phyloP scores from a whole-genome alignment of 1,139 yeast genomes.

The Kurtzmaniella quercitrusa region DNA sequence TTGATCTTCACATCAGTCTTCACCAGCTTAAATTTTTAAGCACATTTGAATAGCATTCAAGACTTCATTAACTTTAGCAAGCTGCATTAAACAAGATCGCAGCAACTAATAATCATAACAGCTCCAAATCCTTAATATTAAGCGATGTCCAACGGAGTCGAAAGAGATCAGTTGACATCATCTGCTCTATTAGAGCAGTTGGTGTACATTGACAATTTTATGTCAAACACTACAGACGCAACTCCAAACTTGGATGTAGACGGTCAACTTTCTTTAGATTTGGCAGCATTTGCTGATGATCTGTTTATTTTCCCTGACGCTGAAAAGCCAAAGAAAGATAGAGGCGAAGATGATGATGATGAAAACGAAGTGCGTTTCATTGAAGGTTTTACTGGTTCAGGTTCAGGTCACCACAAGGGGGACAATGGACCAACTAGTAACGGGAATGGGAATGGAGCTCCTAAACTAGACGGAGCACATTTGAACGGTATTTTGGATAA shows the following conservation, averaged over 20 bases:
- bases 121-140: no score
- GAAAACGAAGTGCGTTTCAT: slow-evolving; percentile 3
- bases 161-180: slow-evolving; percentile 44
- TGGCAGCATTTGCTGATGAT: slow-evolving; percentile 79
- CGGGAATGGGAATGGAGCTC: slow-evolving; percentile 2
- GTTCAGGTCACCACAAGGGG: slow-evolving; percentile 8
- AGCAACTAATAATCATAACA: no score
- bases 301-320: slow-evolving; percentile 76
- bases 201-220: slow-evolving; percentile 71
- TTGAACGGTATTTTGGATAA: slow-evolving; percentile 1
- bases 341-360: slow-evolving; percentile 13
- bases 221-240: slow-evolving; percentile 30
- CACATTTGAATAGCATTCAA: no score
- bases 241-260: slow-evolving; percentile 51
- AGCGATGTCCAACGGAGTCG: slow-evolving; percentile 11
- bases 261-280: slow-evolving; percentile 65
- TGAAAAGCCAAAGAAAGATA: slow-evolving; percentile 49
- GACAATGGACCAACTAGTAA: slow-evolving; percentile 9
- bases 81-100: no score
- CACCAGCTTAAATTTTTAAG: not conserved
- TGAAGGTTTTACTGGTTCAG: not conserved
- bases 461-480: not conserved
- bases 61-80: no score
- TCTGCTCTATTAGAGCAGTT: slow-evolving; percentile 70
- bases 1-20: not conserved